Base-by-base conservation (phyloP, 2,329 filamentous ascomycete species). In the Colletotrichum horii region DNA sequence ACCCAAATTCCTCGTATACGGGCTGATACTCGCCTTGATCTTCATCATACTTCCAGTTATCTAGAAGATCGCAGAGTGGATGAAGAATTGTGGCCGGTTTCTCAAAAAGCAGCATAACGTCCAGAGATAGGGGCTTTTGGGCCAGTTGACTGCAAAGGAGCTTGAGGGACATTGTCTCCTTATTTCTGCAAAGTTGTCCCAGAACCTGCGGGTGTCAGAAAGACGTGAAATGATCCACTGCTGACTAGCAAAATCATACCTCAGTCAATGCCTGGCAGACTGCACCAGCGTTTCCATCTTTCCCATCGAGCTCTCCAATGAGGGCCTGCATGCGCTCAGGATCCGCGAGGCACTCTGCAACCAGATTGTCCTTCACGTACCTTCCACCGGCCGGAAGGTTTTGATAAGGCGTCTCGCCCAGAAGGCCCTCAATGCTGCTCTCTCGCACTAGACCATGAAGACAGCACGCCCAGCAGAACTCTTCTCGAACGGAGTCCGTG, bases 391-490 rank as follows among this genome's bases (percentile, higher is more conserved):
- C 91, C 2, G 95, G 94, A 65, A 96, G 87, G 48, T 93, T 94
- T 78, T 95, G 93, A 87, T 97, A 94, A 1, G 95, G 94, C 28
- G 95, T 93, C 80, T 98, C 96, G 6, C 95, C 96, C 3, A 98
- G 86, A 12, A 99, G 90, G 6, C 91, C 91, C 81, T 96, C 93
- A 19, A 98, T 94, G 66, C 93, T 94, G 38, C 92, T 89, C 78
- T 96, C 93, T 1, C 93, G 91, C 28, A 98, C 93, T n/a, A 99
- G 87, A 1, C 93, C 92, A 83, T 98, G 96, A 52, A 98, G 89
- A 70, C 95, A 95, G 82, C 97, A 99, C 1, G 96, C 93, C 78
- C 97, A 97, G 55, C 98, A 91, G 78, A 98, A 98, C 76, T 98
- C 90, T 74, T 92, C 90, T 19, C 90, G 87, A 12, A 91, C 89